These are phyloP conservation scores for Stephania japonica DNA, from an alignment of 164 flowering plant genomes.

Conservation along the genomic window DNA sequence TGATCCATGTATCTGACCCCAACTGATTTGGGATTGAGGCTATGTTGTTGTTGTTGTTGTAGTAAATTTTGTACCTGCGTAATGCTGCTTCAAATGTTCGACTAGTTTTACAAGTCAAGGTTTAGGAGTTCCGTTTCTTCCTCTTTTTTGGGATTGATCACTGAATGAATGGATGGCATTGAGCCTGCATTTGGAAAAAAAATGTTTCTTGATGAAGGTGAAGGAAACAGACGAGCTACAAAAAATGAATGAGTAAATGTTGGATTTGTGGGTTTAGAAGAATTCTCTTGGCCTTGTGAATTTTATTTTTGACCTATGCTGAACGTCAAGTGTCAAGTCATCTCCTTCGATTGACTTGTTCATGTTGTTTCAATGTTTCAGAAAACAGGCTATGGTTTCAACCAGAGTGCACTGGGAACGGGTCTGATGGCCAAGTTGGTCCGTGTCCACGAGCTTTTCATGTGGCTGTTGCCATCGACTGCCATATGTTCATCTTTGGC, in stretches of 20 bases:
- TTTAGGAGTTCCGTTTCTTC: not conserved
- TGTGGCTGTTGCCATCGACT: slow-evolving; percentile 78
- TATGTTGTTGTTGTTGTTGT: no score
- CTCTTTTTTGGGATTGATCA: not conserved
- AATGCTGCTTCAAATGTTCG: not conserved
- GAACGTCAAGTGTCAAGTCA: not conserved
- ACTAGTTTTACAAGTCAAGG: not conserved
- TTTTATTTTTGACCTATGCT: not conserved
- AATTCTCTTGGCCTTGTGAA: not conserved
- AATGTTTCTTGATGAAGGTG: not conserved
- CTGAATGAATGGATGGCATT: not conserved
- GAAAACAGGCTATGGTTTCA: slow-evolving; percentile 89
- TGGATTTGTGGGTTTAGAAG: not conserved
- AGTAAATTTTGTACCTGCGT: not conserved
- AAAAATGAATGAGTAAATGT: not conserved
- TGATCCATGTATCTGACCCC: no score
- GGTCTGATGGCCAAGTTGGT: slow-evolving; percentile 76
- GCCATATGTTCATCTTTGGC: slow-evolving; percentile 94
- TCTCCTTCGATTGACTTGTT: not conserved
- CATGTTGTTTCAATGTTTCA: slow-evolving; percentile 26
- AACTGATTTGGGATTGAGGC: no score
- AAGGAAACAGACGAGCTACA: not conserved
- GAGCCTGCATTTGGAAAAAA: not conserved
- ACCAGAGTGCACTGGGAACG: slow-evolving; percentile 93
- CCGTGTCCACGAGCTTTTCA: slow-evolving; percentile 94